Evolutionary conservation across 495 filamentous ascomycete species (phyloP), one percentile per base, ranked within the genome.

Genomic region (Friedmanniomyces simplex): DNA sequence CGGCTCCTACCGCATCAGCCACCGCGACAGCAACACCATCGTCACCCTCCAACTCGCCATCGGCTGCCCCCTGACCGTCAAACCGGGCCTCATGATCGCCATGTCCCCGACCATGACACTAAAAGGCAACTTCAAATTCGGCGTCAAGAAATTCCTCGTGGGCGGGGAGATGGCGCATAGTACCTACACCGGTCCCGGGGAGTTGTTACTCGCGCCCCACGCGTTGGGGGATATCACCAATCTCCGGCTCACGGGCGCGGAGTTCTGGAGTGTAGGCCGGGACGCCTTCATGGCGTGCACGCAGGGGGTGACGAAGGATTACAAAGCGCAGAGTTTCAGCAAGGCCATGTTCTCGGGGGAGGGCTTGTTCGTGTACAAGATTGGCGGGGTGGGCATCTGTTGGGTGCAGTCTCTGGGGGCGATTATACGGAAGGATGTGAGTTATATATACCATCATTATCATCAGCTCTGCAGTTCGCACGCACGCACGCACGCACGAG

Each of bases 321-420:
- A 91, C 64, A 86, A 95, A 72, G 78, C 82, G 21, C 93, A 97
- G 67, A 78, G 88, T 1, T 72, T 98, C n/a, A 79, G 83, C 28
- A 98, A 98, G 71, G 88, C 83, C 1, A 84, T 97, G 72, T 96
- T 98, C 71, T 88, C 83, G 7, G 93, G 93, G 0, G 93, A 96
- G 68, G 93, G 93, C 0, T 66, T 96, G 47, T 96, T 93, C 72
- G 82, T 96, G 10, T 94, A 94, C 68, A 89, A 87, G 69, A 86
- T 97, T 22, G 77, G 73, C 11, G 91, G 91, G 0, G 76, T 71
- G 4, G 93, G 93, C 0, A 68, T 97, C 30, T 58, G 95, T 28
- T 98, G 90, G 86, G 72, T 96, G 32, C 88, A 87, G 8, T 94
- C 88, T 64, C 90, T 97, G 59, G 93, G 93, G 0, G 93, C 94